These are phyloP conservation scores for Lasiodiplodia gonubiensis DNA, from an alignment of 2,329 filamentous ascomycete genomes.

Conservation along the genomic window DNA sequence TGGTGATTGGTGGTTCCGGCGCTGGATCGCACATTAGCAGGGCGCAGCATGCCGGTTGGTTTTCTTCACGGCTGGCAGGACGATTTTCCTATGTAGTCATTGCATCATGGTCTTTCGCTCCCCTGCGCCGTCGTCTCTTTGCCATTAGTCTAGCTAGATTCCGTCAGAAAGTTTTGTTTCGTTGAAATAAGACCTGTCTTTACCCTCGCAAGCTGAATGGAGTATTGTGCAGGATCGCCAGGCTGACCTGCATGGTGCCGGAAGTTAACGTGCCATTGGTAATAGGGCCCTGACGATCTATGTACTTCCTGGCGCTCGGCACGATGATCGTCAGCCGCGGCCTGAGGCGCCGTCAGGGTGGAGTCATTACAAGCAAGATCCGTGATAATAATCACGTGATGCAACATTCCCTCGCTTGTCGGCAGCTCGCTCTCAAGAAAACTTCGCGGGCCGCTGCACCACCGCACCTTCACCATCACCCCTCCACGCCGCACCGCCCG, in stretches of 20 bases:
- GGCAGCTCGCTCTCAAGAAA: slow-evolving; percentile 21
- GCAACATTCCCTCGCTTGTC: neutral
- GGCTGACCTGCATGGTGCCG: slow-evolving; percentile 22
- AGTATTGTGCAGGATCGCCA: slow-evolving; percentile 23
- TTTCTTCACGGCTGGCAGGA: slow-evolving; percentile 19
- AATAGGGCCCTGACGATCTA: slow-evolving; percentile 22
- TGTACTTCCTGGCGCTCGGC: slow-evolving; percentile 18
- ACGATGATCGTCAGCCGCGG: slow-evolving; percentile 20
- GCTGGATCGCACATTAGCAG: slow-evolving; percentile 29
- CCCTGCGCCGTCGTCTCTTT: neutral
- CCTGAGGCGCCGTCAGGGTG: slow-evolving; percentile 13
- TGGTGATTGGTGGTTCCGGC: slow-evolving; percentile 6
- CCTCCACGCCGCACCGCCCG: slow-evolving; percentile 26
- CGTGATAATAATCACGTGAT: slow-evolving; percentile 8
- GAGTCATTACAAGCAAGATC: slow-evolving; percentile 2
- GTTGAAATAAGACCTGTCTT: slow-evolving; percentile 22
- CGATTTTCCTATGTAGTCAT: slow-evolving; percentile 18
- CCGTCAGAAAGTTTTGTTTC: slow-evolving; percentile 19
- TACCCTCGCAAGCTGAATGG: slow-evolving; percentile 12
- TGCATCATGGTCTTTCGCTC: slow-evolving; percentile 28
- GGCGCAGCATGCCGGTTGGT: slow-evolving; percentile 27
- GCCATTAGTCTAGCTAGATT: slow-evolving; percentile 20
- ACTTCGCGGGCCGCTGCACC: slow-evolving; percentile 23
- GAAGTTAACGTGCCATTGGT: slow-evolving; percentile 17
- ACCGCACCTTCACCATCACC: slow-evolving; percentile 31